A percentile compares a stretch with the other conserved stretches of the same genome.
phyloP scores from a whole-genome alignment of 768 basidiomycete genomes.

The Cubamyces lactineus region DNA sequence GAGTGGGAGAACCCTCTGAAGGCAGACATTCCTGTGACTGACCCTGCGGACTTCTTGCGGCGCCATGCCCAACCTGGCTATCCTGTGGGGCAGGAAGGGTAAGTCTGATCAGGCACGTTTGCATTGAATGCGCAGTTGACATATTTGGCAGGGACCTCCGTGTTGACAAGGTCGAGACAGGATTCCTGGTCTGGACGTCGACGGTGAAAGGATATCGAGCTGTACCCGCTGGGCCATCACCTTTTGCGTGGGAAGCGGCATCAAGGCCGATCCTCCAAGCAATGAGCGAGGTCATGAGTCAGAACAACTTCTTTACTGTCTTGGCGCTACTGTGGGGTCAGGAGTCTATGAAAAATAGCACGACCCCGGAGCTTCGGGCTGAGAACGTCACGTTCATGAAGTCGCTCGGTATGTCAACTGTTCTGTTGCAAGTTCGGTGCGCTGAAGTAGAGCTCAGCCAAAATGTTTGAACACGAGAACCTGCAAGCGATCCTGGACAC shows the following conservation, averaged over 20 bases:
- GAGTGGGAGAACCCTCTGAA: conserved; percentile 70
- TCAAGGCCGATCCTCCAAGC: conserved; percentile 56
- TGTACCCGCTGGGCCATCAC: conserved; percentile 40
- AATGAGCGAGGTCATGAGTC: conserved; percentile 50
- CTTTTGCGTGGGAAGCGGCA: conserved; percentile 55
- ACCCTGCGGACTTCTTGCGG: conserved; percentile 53
- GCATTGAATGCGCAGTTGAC: background rate
- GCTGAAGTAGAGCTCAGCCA: conserved; percentile 48
- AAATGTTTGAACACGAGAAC: conserved; percentile 59
- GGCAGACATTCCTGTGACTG: conserved; percentile 46
- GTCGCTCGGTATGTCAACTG: conserved; percentile 44
- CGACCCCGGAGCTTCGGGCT: conserved; percentile 57
- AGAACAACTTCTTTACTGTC: conserved; percentile 60
- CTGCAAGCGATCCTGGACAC: conserved; percentile 56
- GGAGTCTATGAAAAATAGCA: conserved; percentile 66
- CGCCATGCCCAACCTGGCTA: conserved; percentile 39
- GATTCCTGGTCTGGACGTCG: conserved; percentile 76
- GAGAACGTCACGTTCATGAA: conserved; percentile 55
- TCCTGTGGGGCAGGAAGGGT: conserved; percentile 24
- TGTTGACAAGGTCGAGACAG: conserved; percentile 75
- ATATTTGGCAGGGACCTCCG: conserved; percentile 46
- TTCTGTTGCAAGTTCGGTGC: conserved; percentile 3
- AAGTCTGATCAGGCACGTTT: conserved; percentile 4
- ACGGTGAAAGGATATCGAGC: conserved; percentile 62
- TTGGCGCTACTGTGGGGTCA: conserved; percentile 75